Conservation (phyloP, 2,329 filamentous ascomycete species). For the Penicillium glabrum region DNA sequence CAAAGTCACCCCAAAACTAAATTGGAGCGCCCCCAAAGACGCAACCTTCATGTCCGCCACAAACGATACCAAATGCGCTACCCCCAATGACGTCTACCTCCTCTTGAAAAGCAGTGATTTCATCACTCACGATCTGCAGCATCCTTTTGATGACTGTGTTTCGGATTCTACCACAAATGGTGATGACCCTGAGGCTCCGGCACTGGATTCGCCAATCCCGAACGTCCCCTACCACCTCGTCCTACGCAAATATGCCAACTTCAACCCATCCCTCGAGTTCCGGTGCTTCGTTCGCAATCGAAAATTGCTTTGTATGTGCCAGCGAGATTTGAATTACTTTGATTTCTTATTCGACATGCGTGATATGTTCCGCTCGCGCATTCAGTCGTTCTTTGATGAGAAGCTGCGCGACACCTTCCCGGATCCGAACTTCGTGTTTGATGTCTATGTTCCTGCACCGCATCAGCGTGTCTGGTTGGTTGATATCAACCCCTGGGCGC, state of each 20-base stretch:
- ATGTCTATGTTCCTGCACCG: conserved; percentile 81
- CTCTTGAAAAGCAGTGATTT: conserved; percentile 94
- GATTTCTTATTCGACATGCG: conserved; percentile 73
- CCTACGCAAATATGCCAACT: conserved; percentile 80
- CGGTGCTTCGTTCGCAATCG: conserved; percentile 89
- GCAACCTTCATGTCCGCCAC: conserved; percentile 84
- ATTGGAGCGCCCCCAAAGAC: conserved; percentile 97
- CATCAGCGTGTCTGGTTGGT: conserved; percentile 79
- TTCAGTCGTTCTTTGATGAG: conserved; percentile 74
- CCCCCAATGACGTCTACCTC: conserved; percentile 88
- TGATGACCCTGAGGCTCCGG: not conserved
- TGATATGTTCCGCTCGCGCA: conserved; percentile 64
- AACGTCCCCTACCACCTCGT: conserved; percentile 75
- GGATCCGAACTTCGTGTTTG: conserved; percentile 82
- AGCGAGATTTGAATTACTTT: conserved; percentile 89
- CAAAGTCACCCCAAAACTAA: conserved; percentile 86
- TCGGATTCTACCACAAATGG: conserved; percentile 31
- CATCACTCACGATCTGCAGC: conserved; percentile 87
- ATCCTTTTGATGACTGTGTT: conserved; percentile 79
- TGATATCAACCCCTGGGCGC: conserved; percentile 94
- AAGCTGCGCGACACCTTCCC: conserved; percentile 75
- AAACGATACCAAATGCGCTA: conserved; percentile 89
- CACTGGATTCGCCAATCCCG: conserved; percentile 20
- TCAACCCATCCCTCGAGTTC: conserved; percentile 91
- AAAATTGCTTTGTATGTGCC: conserved; percentile 76